Percentiles rank a stretch among this genome's conserved stretches.
These are phyloP conservation scores for Epichloe aotearoae DNA, from an alignment of 2,329 filamentous ascomycete genomes.

Conservation along the genomic window DNA sequence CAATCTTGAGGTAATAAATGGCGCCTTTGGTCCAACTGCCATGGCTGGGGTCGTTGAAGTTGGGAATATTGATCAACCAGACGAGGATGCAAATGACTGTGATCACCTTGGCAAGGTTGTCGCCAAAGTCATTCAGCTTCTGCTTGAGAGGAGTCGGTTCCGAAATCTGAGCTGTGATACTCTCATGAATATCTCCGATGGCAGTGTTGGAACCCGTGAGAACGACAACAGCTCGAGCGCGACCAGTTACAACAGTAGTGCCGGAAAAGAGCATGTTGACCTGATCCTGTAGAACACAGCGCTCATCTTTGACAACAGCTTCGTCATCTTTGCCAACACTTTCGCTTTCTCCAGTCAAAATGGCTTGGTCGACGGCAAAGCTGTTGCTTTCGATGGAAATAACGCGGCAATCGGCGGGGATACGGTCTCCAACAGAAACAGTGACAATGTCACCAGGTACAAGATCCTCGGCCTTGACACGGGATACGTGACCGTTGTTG, in stretches of 20 bases:
- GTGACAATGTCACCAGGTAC: conserved; percentile 89
- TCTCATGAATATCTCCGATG: conserved; percentile 97
- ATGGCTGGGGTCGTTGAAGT: conserved; percentile 91
- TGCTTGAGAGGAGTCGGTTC: conserved; percentile 95
- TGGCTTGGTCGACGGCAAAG: conserved; percentile 92
- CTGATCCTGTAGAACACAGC: conserved; percentile 94
- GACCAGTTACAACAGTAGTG: conserved; percentile 89
- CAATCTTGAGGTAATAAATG: conserved; percentile 99
- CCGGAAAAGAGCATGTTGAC: conserved; percentile 97
- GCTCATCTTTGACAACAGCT: conserved; percentile 55
- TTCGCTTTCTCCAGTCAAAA: conserved; percentile 94
- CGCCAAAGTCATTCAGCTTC: conserved; percentile 97
- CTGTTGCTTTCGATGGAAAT: conserved; percentile 91
- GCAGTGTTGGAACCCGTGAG: conserved; percentile 82
- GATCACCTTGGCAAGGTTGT: conserved; percentile 92
- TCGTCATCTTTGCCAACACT: conserved; percentile 76
- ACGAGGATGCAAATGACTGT: conserved; percentile 92
- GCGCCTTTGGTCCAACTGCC: conserved; percentile 92
- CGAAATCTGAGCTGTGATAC: conserved; percentile 94
- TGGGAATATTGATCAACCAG: conserved; percentile 96
- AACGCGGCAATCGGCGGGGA: conserved; percentile 88
- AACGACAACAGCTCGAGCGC: conserved; percentile 82
- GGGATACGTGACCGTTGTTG: conserved; percentile 60
- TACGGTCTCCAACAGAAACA: conserved; percentile 78
- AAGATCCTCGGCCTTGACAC: conserved; percentile 90